Conservation (phyloP, 1,284 basidiomycete genomes). For the Puccinia novopanici region DNA sequence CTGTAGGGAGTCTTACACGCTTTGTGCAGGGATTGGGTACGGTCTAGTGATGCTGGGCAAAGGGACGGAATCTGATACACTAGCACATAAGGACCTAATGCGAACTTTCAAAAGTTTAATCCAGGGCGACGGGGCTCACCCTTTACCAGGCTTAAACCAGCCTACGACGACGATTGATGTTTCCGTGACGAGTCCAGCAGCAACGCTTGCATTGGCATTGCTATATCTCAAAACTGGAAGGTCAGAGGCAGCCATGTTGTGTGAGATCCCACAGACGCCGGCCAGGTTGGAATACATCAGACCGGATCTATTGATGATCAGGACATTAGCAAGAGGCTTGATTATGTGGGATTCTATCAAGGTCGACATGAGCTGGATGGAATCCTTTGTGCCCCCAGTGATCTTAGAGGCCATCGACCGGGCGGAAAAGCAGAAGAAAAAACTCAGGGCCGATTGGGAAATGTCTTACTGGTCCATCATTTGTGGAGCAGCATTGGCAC, state of each 20-base stretch:
- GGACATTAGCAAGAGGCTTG: conserved; percentile 74
- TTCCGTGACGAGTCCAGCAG: conserved; percentile 84
- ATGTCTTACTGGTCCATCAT: conserved; percentile 85
- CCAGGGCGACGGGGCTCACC: conserved; percentile 51
- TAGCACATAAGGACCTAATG: conserved; percentile 51
- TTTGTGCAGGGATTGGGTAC: conserved; percentile 82
- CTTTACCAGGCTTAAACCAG: conserved; percentile 58
- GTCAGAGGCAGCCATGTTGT: conserved; percentile 77
- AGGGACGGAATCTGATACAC: conserved; percentile 47
- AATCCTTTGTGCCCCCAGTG: conserved; percentile 71
- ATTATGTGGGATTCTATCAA: conserved; percentile 84
- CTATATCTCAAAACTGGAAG: conserved; percentile 87
- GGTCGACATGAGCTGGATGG: conserved; percentile 76
- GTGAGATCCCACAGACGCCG: conserved; percentile 77
- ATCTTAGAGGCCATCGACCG: conserved; percentile 68
- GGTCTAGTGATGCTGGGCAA: conserved; percentile 90
- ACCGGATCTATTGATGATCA: conserved; percentile 79
- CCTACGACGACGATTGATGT: conserved; percentile 72
- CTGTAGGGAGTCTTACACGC: conserved; percentile 80
- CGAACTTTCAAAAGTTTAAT: conserved; percentile 46
- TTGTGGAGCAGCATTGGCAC: conserved; percentile 84
- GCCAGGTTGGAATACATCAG: conserved; percentile 79
- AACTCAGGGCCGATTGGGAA: conserved; percentile 70
- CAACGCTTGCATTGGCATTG: conserved; percentile 82
- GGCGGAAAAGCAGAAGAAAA: conserved; percentile 59